Percentiles rank a stretch among this genome's conserved stretches.
Conservation (phyloP, 768 basidiomycete species). For the Russula sp. region DNA sequence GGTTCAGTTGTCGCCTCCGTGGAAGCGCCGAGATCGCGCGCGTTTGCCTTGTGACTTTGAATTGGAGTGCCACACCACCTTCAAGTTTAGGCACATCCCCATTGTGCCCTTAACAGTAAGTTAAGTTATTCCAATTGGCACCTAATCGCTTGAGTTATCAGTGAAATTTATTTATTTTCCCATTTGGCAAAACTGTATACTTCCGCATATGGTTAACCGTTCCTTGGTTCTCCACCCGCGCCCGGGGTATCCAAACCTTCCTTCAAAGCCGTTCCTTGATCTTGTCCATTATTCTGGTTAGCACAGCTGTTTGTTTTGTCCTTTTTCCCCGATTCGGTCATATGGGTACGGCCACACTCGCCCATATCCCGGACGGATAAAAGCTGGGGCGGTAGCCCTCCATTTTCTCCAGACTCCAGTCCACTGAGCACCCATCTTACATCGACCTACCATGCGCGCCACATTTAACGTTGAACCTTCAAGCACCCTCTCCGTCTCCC, state of each 20-base stretch:
- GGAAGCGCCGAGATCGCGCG: slow-evolving; percentile 13
- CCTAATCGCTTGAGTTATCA: slow-evolving; percentile 3
- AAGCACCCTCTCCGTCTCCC: background rate
- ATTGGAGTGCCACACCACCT: slow-evolving; percentile 6
- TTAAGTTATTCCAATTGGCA: background rate
- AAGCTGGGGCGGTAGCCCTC: slow-evolving; percentile 3
- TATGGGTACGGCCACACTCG: slow-evolving; percentile 16
- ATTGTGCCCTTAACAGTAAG: background rate
- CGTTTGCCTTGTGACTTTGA: slow-evolving; percentile 12
- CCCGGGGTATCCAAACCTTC: slow-evolving; percentile 17
- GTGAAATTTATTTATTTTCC: slow-evolving; percentile 3
- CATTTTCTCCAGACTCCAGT: slow-evolving; percentile 3
- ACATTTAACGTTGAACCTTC: background rate
- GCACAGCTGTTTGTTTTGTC: slow-evolving; percentile 4
- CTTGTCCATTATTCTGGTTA: slow-evolving; percentile 15
- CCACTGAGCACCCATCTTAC: slow-evolving; percentile 7
- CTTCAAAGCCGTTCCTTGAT: slow-evolving; percentile 17
- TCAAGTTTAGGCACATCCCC: slow-evolving; percentile 14
- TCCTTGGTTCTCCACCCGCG: slow-evolving; percentile 10
- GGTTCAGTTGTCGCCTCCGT: background rate
- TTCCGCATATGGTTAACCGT: slow-evolving; percentile 18
- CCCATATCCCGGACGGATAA: slow-evolving; percentile 17
- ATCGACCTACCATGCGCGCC: background rate
- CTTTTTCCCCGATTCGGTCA: slow-evolving; percentile 6
- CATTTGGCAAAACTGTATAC: slow-evolving; percentile 1